A percentile compares a stretch with the other conserved stretches of the same genome.
Conservation (phyloP, 106 monocot species). For the Ottelia alismoides region DNA sequence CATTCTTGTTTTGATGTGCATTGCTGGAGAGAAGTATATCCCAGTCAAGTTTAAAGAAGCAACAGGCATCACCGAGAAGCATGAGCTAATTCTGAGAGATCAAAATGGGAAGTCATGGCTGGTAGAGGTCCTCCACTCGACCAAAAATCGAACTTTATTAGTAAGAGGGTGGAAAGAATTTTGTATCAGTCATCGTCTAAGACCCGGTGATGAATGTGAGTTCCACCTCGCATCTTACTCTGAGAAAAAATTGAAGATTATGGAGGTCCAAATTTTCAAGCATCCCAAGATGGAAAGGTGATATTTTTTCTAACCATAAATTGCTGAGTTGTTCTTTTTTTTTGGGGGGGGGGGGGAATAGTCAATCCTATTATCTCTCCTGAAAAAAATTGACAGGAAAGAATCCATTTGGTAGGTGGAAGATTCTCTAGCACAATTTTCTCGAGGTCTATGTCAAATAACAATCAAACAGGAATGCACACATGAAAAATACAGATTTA, state of each 20-base stretch:
- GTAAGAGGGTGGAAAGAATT: constrained; percentile 13
- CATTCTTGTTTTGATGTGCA: neutral
- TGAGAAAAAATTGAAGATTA: neutral
- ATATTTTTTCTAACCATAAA: too few species aligned
- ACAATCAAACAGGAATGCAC: too few species aligned
- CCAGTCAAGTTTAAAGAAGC: constrained; percentile 11
- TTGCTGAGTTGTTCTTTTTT: too few species aligned
- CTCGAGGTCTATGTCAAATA: too few species aligned
- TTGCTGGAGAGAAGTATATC: constrained; percentile 1
- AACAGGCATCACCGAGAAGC: neutral
- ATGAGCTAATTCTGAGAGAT: constrained; percentile 8
- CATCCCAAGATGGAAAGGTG: neutral
- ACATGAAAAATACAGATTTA: too few species aligned
- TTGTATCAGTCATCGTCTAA: constrained; percentile 6
- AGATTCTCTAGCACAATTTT: too few species aligned
- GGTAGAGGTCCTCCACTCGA: constrained; percentile 1
- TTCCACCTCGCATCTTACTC: constrained; percentile 3
- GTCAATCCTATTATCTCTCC: too few species aligned
- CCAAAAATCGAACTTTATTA: constrained; percentile 7
- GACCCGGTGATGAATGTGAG: constrained; percentile 10
- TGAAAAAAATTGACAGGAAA: too few species aligned
- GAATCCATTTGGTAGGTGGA: too few species aligned
- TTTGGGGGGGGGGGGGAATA: too few species aligned
- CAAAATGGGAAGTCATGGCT: neutral
- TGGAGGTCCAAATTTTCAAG: constrained; percentile 7